Conservation (phyloP, 2,329 filamentous ascomycete species). For the Ophioceras dolichostomum region DNA sequence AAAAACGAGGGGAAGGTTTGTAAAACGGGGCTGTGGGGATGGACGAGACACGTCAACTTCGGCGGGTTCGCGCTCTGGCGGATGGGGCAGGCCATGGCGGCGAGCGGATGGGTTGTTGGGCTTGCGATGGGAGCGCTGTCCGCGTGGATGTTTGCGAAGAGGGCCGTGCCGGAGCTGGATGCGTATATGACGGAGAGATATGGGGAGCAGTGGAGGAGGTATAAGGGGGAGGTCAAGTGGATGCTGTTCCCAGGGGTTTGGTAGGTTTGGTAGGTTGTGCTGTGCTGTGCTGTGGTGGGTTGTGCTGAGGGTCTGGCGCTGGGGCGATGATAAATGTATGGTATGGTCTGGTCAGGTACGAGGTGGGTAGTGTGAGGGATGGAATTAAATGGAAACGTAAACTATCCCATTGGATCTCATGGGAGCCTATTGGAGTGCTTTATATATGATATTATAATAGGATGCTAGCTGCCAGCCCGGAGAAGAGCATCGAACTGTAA, state of each 20-base stretch:
- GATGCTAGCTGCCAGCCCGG: too few relatives aligned
- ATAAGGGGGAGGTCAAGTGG: conserved; percentile 23
- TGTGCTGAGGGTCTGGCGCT: not conserved
- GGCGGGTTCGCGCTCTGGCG: conserved; percentile 23
- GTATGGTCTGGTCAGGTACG: too few relatives aligned
- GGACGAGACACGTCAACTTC: conserved; percentile 27
- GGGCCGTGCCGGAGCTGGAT: conserved; percentile 19
- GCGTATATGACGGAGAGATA: conserved; percentile 24
- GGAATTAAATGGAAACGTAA: too few relatives aligned
- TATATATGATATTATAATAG: too few relatives aligned
- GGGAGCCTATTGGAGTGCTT: too few relatives aligned
- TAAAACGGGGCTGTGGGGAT: conserved; percentile 22
- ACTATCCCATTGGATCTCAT: too few relatives aligned
- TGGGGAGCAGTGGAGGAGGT: conserved; percentile 23
- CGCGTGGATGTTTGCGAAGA: conserved; percentile 16
- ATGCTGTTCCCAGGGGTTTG: conserved; percentile 23
- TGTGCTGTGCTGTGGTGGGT: not conserved
- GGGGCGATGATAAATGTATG: too few relatives aligned
- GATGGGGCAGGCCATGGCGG: conserved; percentile 19
- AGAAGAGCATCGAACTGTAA: too few relatives aligned
- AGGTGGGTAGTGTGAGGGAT: too few relatives aligned
- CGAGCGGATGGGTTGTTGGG: conserved; percentile 21
- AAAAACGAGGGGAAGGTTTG: conserved; percentile 25
- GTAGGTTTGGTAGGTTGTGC: too few relatives aligned
- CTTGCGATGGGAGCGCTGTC: conserved; percentile 15